Evolutionary conservation across 345 rosid genomes (phyloP).

Genomic region (Aquilaria yunnanensis): DNA sequence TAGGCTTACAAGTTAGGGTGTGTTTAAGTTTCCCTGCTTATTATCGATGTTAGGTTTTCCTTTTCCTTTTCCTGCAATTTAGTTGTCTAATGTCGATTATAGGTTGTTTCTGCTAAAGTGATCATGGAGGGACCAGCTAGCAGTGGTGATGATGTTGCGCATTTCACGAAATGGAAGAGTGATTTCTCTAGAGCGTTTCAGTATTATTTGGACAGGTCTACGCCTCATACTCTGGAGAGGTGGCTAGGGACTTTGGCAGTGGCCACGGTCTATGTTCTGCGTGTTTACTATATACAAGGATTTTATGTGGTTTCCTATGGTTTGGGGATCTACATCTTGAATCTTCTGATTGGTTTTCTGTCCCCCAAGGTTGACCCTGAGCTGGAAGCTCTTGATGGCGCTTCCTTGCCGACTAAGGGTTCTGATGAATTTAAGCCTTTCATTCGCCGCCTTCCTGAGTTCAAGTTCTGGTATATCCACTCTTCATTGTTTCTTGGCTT

Average conservation of each 20-base stretch:
- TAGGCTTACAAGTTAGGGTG: no score
- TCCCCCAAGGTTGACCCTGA: slow-evolving; percentile 79
- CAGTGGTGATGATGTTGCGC: slow-evolving; percentile 17
- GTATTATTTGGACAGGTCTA: slow-evolving; percentile 39
- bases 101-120: background rate
- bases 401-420: slow-evolving; percentile 37
- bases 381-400: slow-evolving; percentile 51
- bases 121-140: slow-evolving; percentile 36
- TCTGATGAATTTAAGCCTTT: slow-evolving; percentile 74
- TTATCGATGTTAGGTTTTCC: no score
- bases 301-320: slow-evolving; percentile 61
- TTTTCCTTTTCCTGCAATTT: no score
- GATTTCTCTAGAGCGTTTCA: slow-evolving; percentile 45
- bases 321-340: slow-evolving; percentile 67
- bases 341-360: slow-evolving; percentile 72
- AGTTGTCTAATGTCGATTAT: no score
- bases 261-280: slow-evolving; percentile 43
- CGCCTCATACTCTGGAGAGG: slow-evolving; percentile 32
- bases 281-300: slow-evolving; percentile 55
- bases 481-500: no score
- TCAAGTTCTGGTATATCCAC: slow-evolving; percentile 58
- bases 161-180: slow-evolving; percentile 34
- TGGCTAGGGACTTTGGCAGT: slow-evolving; percentile 61
- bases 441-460: slow-evolving; percentile 79
- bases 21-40: no score